Conservation (phyloP, 2,329 filamentous ascomycete species). For the Gnomoniopsis smithogilvyi region DNA sequence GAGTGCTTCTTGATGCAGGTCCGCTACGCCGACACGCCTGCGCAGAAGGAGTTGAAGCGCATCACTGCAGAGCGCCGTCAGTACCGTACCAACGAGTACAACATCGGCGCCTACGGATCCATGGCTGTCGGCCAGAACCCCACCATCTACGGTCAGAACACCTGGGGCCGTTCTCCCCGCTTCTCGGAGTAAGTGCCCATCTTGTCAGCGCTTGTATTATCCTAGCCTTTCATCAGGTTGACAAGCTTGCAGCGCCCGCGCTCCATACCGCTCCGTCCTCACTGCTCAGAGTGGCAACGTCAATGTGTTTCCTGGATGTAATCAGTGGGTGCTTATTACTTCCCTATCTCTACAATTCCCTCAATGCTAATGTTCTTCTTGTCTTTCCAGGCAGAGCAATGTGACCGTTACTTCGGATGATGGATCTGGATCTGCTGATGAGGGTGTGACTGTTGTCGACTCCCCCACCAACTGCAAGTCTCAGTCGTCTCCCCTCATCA, state of each 20-base stretch:
- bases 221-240: constrained; percentile 6
- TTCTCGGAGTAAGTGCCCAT: constrained; percentile 22
- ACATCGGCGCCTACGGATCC: constrained; percentile 67
- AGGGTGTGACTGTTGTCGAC: constrained; percentile 54
- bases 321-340: constrained; percentile 17
- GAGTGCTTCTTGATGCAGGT: constrained; percentile 87
- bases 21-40: constrained; percentile 93
- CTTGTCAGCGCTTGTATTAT: background rate
- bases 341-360: constrained; percentile 24
- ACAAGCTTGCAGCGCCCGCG: constrained; percentile 2
- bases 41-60: constrained; percentile 95
- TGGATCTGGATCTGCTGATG: constrained; percentile 43
- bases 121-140: constrained; percentile 56
- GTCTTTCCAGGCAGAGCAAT: constrained; percentile 33
- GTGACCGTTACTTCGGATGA: constrained; percentile 43
- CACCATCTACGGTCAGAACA: constrained; percentile 37
- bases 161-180: constrained; percentile 33
- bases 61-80: constrained; percentile 93
- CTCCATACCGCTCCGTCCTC: constrained; percentile 13
- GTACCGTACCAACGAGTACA: constrained; percentile 95
- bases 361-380: constrained; percentile 20
- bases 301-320: constrained; percentile 13
- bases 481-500: constrained; percentile 49
- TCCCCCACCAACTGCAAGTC: constrained; percentile 41
- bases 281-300: constrained; percentile 19